Evolutionary conservation across 768 basidiomycete species (phyloP).

Genomic region (Lentinula detonsa): DNA sequence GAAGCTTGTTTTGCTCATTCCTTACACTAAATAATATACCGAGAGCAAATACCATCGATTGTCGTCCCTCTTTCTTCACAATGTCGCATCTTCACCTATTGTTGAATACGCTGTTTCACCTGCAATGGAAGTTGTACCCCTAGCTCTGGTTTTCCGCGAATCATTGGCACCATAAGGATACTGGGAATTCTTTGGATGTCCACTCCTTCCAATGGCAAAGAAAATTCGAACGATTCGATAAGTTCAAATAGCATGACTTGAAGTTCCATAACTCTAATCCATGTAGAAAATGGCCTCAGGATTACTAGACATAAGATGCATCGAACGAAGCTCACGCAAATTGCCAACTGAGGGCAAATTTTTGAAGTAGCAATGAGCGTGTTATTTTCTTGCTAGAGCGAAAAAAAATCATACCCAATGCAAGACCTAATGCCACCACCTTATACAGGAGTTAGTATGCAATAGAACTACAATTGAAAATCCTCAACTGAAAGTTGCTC

Average conservation of each 20-base stretch:
- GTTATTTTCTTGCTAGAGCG: neutral
- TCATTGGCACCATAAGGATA: slow-evolving; percentile 3
- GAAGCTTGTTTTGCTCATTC: too few species aligned
- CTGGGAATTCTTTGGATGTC: neutral
- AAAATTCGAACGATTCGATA: slow-evolving; percentile 32
- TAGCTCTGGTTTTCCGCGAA: slow-evolving; percentile 3
- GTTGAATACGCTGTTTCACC: neutral
- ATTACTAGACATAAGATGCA: neutral
- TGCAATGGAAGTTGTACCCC: slow-evolving; percentile 4
- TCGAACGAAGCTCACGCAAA: slow-evolving; percentile 12
- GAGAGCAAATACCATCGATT: too few species aligned
- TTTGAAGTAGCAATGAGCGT: too few species aligned
- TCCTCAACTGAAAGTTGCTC: slow-evolving; percentile 1
- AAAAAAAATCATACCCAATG: slow-evolving; percentile 8
- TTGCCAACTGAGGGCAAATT: slow-evolving; percentile 8
- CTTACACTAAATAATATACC: too few species aligned
- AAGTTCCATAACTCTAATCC: slow-evolving; percentile 26
- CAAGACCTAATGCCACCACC: slow-evolving; percentile 10
- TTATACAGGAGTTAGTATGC: neutral
- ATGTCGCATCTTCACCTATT: too few species aligned
- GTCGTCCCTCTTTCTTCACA: too few species aligned
- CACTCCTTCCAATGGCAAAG: slow-evolving; percentile 15
- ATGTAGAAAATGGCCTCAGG: too few species aligned
- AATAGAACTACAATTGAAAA: neutral
- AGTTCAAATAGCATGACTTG: slow-evolving; percentile 37